Percentiles rank a stretch among this genome's conserved stretches.
Evolutionary conservation across 2,329 filamentous ascomycete genomes (phyloP).

Genomic region (Alternaria conjuncta): DNA sequence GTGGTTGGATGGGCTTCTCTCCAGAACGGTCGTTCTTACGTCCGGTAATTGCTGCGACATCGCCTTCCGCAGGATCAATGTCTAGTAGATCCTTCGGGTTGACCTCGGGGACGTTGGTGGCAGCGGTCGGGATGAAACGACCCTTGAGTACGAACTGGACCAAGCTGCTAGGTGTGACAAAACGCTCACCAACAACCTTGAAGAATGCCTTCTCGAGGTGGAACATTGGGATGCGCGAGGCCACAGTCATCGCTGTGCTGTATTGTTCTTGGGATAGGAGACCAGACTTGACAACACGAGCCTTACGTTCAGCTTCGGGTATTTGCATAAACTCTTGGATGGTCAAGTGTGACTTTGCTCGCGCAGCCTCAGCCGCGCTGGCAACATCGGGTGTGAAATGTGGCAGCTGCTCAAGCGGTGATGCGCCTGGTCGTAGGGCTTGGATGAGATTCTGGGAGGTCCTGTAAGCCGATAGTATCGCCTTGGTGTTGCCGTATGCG

Average conservation of each 20-base stretch:
- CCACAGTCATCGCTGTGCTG: slow-evolving; percentile 74
- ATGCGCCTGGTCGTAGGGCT: slow-evolving; percentile 80
- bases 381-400: slow-evolving; percentile 73
- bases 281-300: slow-evolving; percentile 71
- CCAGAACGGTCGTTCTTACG: slow-evolving; percentile 72
- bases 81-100: slow-evolving; percentile 85
- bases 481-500: slow-evolving; percentile 82
- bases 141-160: slow-evolving; percentile 96
- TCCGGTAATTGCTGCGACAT: slow-evolving; percentile 82
- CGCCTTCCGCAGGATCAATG: slow-evolving; percentile 89
- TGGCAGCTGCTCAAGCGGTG: slow-evolving; percentile 90
- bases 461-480: slow-evolving; percentile 81
- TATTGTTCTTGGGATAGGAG: slow-evolving; percentile 81
- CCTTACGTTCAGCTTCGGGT: slow-evolving; percentile 74
- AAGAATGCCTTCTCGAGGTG: slow-evolving; percentile 94
- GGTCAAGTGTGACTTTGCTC: slow-evolving; percentile 67
- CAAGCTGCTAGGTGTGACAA: slow-evolving; percentile 88
- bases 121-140: slow-evolving; percentile 88
- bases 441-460: slow-evolving; percentile 88
- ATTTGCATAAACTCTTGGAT: slow-evolving; percentile 90
- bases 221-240: slow-evolving; percentile 82
- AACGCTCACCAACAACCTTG: slow-evolving; percentile 95
- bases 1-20: slow-evolving; percentile 72
- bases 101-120: slow-evolving; percentile 73
- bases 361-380: slow-evolving; percentile 72